Evolutionary conservation across 2,329 filamentous ascomycete species (phyloP).

Genomic region (Ilyonectria sp.): DNA sequence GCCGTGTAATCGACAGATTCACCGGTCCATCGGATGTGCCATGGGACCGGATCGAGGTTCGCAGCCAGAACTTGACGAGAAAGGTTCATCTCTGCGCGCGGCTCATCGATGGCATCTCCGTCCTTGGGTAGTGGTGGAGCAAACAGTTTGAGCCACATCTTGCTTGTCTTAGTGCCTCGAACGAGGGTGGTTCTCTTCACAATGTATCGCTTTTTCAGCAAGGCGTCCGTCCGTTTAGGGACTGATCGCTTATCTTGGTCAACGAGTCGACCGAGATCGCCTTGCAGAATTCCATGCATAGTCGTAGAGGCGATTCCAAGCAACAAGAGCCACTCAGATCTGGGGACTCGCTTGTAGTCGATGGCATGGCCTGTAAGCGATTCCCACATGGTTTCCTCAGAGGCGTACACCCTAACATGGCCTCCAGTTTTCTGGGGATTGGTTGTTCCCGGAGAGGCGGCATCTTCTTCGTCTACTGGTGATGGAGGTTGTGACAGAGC

Average conservation of each 20-base stretch:
- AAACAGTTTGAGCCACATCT: constrained; percentile 72
- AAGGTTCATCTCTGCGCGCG: constrained; percentile 55
- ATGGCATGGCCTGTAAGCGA: constrained; percentile 71
- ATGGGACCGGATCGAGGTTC: constrained; percentile 69
- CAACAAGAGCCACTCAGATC: constrained; percentile 72
- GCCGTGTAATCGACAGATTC: constrained; percentile 72
- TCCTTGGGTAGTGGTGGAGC: constrained; percentile 62
- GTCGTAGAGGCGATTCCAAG: constrained; percentile 70
- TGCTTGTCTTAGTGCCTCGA: constrained; percentile 73
- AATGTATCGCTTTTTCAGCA: constrained; percentile 74
- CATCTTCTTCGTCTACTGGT: constrained; percentile 21
- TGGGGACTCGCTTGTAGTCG: constrained; percentile 71
- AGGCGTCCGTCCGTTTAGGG: constrained; percentile 72
- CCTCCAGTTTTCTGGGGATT: background rate
- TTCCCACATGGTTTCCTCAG: constrained; percentile 72
- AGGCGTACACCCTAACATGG: constrained; percentile 60
- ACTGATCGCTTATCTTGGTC: constrained; percentile 76
- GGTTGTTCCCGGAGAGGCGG: background rate
- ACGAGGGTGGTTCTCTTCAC: constrained; percentile 73
- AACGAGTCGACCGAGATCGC: constrained; percentile 70
- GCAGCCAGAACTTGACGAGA: constrained; percentile 57
- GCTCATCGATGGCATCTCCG: constrained; percentile 43
- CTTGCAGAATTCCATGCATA: constrained; percentile 71
- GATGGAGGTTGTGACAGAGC: constrained; percentile 34
- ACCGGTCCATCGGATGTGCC: constrained; percentile 70